phyloP scores from a whole-genome alignment of 305 asterid genomes.

The Fraxinus greggii region DNA sequence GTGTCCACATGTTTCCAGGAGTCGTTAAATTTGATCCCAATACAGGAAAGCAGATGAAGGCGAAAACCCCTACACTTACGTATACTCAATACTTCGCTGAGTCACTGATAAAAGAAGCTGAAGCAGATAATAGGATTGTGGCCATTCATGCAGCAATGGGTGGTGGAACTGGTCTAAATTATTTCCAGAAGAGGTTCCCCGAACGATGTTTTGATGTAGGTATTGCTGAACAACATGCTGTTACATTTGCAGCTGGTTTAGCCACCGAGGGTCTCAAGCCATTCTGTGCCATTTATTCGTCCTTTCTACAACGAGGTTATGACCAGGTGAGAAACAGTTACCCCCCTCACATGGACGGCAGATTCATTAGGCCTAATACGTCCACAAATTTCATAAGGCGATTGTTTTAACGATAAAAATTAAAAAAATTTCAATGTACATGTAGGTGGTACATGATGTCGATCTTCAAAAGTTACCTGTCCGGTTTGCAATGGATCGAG shows the following conservation, averaged over 20 bases:
- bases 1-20: conserved; percentile 26
- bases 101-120: conserved; percentile 55
- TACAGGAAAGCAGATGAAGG: conserved; percentile 53
- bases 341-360: background rate
- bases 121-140: conserved; percentile 47
- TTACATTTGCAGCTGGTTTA: conserved; percentile 67
- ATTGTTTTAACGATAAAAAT: background rate
- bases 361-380: background rate
- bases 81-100: conserved; percentile 67
- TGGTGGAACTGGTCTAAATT: conserved; percentile 69
- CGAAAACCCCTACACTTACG: conserved; percentile 29
- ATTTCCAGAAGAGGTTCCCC: conserved; percentile 61
- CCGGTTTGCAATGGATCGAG: conserved; percentile 66
- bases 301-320: conserved; percentile 67
- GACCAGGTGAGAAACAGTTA: conserved; percentile 43
- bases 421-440: background rate
- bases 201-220: conserved; percentile 65
- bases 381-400: background rate
- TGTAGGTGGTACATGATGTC: conserved; percentile 68
- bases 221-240: conserved; percentile 72
- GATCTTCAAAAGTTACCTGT: conserved; percentile 70
- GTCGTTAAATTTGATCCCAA: conserved; percentile 58
- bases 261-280: conserved; percentile 73
- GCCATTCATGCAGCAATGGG: conserved; percentile 83
- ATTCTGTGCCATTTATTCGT: conserved; percentile 62